These are phyloP conservation scores for Colletotrichum plurivorum DNA, from an alignment of 2,329 filamentous ascomycete species.

Conservation along the genomic window DNA sequence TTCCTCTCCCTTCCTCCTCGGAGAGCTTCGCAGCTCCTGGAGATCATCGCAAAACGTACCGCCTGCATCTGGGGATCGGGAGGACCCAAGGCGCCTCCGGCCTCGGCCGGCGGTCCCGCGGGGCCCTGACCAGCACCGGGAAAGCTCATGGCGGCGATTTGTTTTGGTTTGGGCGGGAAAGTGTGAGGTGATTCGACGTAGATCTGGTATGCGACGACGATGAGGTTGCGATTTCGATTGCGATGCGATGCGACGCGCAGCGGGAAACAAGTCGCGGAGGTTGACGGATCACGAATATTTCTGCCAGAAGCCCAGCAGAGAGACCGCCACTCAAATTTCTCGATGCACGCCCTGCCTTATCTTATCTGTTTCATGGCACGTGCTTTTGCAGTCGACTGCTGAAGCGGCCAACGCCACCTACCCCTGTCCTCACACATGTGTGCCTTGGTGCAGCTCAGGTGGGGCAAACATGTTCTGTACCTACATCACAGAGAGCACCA, in stretches of 20 bases:
- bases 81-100: constrained; percentile 48
- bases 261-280: constrained; percentile 17
- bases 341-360: constrained; percentile 16
- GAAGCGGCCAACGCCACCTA: background rate
- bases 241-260: constrained; percentile 14
- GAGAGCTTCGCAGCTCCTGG: no score
- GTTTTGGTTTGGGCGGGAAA: no score
- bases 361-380: constrained; percentile 33
- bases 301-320: constrained; percentile 47
- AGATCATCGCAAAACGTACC: no score
- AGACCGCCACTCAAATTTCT: constrained; percentile 50
- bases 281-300: constrained; percentile 52
- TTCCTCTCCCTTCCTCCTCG: no score
- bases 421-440: no score
- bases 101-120: constrained; percentile 36
- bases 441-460: no score
- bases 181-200: background rate
- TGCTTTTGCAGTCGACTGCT: constrained; percentile 24
- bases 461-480: no score
- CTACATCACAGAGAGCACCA: no score
- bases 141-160: constrained; percentile 53
- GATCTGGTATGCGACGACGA: background rate
- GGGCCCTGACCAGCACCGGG: constrained; percentile 45
- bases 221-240: constrained; percentile 11
- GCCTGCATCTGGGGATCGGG: constrained; percentile 68